Evolutionary conservation across 2,329 filamentous ascomycete species (phyloP).

Genomic region (Fusarium newnesense): DNA sequence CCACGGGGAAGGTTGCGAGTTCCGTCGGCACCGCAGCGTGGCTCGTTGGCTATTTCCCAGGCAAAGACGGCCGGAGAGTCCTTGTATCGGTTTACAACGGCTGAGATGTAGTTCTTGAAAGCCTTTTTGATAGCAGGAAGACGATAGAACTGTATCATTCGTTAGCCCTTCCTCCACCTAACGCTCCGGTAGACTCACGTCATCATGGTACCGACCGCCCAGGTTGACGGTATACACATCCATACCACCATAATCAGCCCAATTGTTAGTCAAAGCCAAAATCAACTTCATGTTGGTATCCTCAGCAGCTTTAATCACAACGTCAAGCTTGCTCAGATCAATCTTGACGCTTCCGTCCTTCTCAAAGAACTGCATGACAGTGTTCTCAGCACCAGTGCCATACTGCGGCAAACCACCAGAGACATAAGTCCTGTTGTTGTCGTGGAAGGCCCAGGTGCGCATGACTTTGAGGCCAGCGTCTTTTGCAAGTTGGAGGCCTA

Average conservation of each 20-base stretch:
- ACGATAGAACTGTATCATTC: constrained; percentile 55
- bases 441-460: constrained; percentile 29
- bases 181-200: neutral
- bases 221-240: constrained; percentile 67
- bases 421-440: constrained; percentile 17
- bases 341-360: constrained; percentile 27
- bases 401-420: constrained; percentile 57
- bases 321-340: constrained; percentile 20
- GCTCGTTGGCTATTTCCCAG: constrained; percentile 76
- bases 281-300: constrained; percentile 63
- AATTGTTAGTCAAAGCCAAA: constrained; percentile 66
- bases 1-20: constrained; percentile 58
- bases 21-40: constrained; percentile 59
- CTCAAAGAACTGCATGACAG: constrained; percentile 50
- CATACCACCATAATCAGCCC: constrained; percentile 70
- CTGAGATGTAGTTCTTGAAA: constrained; percentile 68
- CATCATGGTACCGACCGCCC: constrained; percentile 58
- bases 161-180: neutral
- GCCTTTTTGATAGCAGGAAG: constrained; percentile 61
- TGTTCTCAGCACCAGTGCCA: constrained; percentile 55
- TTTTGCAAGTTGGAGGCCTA: constrained; percentile 10
- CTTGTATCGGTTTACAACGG: constrained; percentile 68
- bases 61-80: constrained; percentile 69
- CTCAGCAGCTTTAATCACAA: constrained; percentile 51
- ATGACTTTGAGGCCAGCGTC: constrained; percentile 25